These are phyloP conservation scores for Lecanicillium sp. DNA, from an alignment of 2,329 filamentous ascomycete species.

Conservation along the genomic window DNA sequence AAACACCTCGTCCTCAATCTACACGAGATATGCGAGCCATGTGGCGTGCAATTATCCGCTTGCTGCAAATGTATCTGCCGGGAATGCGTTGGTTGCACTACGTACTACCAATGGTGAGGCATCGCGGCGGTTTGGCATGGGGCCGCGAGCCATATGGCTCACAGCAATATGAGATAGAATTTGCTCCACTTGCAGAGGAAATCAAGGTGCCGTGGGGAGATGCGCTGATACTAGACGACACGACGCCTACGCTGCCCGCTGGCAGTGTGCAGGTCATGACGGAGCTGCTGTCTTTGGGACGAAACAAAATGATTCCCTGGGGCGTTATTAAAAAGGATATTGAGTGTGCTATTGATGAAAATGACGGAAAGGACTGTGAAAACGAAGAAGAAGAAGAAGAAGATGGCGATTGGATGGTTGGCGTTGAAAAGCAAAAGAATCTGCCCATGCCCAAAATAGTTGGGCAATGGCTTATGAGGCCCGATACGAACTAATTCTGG, in stretches of 20 bases:
- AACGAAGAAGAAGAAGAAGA: no score
- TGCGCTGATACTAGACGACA: background rate
- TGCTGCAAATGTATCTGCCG: conserved; percentile 4
- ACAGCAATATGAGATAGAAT: background rate
- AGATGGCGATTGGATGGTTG: no score
- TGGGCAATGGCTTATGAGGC: no score
- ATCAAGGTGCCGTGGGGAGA: conserved; percentile 2
- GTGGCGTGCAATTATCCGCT: conserved; percentile 1
- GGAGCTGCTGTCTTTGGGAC: no score
- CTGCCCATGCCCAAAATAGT: no score
- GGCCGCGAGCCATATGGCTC: conserved; percentile 5
- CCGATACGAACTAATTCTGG: background rate
- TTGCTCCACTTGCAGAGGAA: conserved; percentile 1
- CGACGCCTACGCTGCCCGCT: no score
- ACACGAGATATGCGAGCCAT: conserved; percentile 1
- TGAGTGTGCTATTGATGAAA: no score
- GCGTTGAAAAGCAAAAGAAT: no score
- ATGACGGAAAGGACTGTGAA: no score
- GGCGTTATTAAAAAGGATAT: no score
- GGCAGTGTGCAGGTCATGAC: no score
- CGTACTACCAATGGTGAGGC: conserved; percentile 2
- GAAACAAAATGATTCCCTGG: no score
- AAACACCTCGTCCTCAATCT: conserved; percentile 2
- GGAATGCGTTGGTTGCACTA: conserved; percentile 1
- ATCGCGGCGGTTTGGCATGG: background rate